Evolutionary conservation across 805 yeast genomes (phyloP), one percentile per base, ranked within the genome.

Genomic region (Yamadazyma scolyti): DNA sequence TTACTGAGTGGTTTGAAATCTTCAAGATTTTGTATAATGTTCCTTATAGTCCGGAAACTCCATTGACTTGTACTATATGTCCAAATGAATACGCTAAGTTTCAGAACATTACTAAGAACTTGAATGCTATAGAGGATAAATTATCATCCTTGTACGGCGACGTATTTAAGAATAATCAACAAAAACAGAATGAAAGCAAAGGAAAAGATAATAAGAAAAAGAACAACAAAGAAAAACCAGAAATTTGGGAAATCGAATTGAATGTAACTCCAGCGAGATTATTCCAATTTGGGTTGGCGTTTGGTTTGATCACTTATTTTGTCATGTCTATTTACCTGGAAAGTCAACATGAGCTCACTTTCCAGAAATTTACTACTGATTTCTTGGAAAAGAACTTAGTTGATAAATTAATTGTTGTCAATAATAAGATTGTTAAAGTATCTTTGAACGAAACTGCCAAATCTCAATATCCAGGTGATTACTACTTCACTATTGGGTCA

Each of bases 341-440:
- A 6, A 19, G 40, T 21, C 40, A 46, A 24, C 50, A 53, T 30
- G 88, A 85, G 49, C 68, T 90, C 37, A 79, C 96, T 2, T 93
- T 88, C 82, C 97, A 93, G 62, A 95, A 90, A 50, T 90, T 93
- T 63, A 73, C 86, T 24, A 66, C 79, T 4, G 69, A 79, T 27
- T 80, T 79, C 48, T 67, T 93, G 38, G 84, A 82, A 40, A 83
- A 79, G 46, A 88, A 88, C 4, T 68, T 77, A 25, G 99, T 93
- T 9, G 70, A 77, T 27, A 76, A 73, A 42, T 65, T 93, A 31
- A 58, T 77, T 12, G 89, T 93, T 6, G 77, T 86, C 18, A 90
- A 93, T 62, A 82, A 82, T 47, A 65, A 75, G 9, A 70, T 71
- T 28, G 98, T 87, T 6, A 73, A 80, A 32, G 83, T 90, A 2